Evolutionary conservation across 306 rosid genomes (phyloP), one percentile per base, ranked within the genome.

Genomic region (Rosa multiflora): DNA sequence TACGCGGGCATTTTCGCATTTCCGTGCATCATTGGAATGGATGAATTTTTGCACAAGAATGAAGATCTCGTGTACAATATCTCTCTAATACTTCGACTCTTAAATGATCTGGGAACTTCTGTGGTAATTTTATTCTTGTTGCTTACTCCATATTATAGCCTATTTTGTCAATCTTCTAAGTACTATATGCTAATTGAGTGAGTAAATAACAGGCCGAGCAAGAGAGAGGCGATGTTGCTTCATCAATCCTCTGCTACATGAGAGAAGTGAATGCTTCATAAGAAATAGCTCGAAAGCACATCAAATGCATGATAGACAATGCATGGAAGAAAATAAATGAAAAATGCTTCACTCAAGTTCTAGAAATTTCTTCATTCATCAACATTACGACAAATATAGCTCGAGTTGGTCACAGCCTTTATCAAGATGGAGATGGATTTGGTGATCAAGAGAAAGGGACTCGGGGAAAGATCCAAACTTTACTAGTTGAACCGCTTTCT

Each of bases 351-450:
- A 67, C 66, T 32, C 46, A 10, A 64, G 10, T 18, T 29, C 58
- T 55, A 8, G 58, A 58, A 2, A 10, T 58, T 32, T 32, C 75
- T 18, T 61, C 88, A 10, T 81, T 86, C 72, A 40, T 86, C 21
- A 55, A 76, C 59, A 80, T 81, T 7, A 62, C 83, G 18, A 43
- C n/a, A 76, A 90, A 86, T 79, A 79, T 76, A 6, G 89, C 86
- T 14, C 88, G 91, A 2, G 87, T 88, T 21, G 90, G 84, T 1
- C 90, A 90, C 7, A 52, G 64, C 37, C 86, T 90, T 10, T 86
- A 90, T 70, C 78, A 75, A 40, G 58, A 84, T 55, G 89, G 91
- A 0, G 96, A 91, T 78, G 87, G 87, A 2, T 80, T 91, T 78
- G 87, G 90, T 0, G 82, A 70, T 11, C 90, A 89, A 58, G 93